Conservation (phyloP, 768 basidiomycete genomes). For the Russula sp. region DNA sequence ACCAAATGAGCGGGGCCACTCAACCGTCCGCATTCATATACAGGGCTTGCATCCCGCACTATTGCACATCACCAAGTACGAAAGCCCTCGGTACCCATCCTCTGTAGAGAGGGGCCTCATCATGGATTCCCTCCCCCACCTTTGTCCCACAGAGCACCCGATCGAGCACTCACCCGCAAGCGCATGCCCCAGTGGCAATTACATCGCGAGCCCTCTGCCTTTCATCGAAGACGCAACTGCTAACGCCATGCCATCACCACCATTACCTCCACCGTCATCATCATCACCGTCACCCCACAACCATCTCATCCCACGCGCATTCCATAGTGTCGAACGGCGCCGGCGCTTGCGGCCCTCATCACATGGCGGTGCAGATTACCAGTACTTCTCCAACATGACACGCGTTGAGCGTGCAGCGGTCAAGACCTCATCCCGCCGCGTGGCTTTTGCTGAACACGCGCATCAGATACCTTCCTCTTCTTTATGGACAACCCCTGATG, state of each 20-base stretch:
- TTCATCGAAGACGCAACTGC: not conserved
- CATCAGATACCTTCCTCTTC: constrained; percentile 7
- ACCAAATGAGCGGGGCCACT: not conserved
- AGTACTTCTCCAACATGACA: not conserved
- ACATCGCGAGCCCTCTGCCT: constrained; percentile 1
- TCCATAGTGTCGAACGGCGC: constrained; percentile 8
- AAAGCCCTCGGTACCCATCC: not conserved
- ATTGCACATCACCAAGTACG: not conserved
- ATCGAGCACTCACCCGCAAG: constrained; percentile 1
- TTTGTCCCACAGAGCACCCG: not conserved
- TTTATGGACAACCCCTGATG: not conserved
- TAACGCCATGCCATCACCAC: not conserved
- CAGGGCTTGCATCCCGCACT: not conserved
- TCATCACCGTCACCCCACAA: not conserved
- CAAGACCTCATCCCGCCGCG: constrained; percentile 2
- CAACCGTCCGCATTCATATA: not conserved
- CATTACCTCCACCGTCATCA: not conserved
- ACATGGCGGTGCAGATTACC: not conserved
- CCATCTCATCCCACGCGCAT: constrained; percentile 2
- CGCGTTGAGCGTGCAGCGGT: constrained; percentile 2
- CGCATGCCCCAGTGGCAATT: constrained; percentile 3
- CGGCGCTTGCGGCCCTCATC: constrained; percentile 4
- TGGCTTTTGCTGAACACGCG: not conserved
- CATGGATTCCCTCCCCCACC: not conserved
- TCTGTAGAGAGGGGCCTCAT: not conserved